These are phyloP conservation scores for Rhodocollybia butyracea DNA, from an alignment of 768 basidiomycete genomes.

Conservation along the genomic window DNA sequence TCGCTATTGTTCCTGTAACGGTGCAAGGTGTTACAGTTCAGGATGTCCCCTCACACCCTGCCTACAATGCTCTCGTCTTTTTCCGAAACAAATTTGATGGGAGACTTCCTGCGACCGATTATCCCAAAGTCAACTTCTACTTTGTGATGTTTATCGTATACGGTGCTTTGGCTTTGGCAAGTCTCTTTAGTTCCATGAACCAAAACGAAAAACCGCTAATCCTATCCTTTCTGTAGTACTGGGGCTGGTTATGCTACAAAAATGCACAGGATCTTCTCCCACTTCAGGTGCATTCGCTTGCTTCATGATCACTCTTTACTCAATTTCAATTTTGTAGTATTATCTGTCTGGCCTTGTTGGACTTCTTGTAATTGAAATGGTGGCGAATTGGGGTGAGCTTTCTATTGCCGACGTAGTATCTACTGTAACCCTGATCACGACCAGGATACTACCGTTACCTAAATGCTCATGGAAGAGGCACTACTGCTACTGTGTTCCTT, in stretches of 20 bases:
- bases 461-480: slow-evolving; percentile 77
- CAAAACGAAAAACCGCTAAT: too few species aligned
- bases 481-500: slow-evolving; percentile 83
- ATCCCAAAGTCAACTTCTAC: slow-evolving; percentile 97
- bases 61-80: slow-evolving; percentile 73
- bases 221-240: too few species aligned
- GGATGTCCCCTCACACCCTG: slow-evolving; percentile 60
- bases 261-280: slow-evolving; percentile 83
- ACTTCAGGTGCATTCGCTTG: slow-evolving; percentile 61
- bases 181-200: too few species aligned
- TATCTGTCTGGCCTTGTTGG: slow-evolving; percentile 88
- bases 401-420: not conserved
- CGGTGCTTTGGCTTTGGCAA: slow-evolving; percentile 51
- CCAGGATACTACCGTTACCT: slow-evolving; percentile 92
- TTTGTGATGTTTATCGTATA: slow-evolving; percentile 83
- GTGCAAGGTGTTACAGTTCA: slow-evolving; percentile 42
- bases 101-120: slow-evolving; percentile 87
- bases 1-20: slow-evolving; percentile 89
- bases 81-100: slow-evolving; percentile 91
- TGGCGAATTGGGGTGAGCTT: slow-evolving; percentile 78
- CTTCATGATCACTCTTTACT: not conserved
- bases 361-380: slow-evolving; percentile 90
- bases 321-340: slow-evolving; percentile 44
- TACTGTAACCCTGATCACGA: slow-evolving; percentile 10
- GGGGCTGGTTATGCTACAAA: slow-evolving; percentile 83